Evolutionary conservation across 2,329 filamentous ascomycete genomes (phyloP).

Genomic region (Ceratocystis albifundus): DNA sequence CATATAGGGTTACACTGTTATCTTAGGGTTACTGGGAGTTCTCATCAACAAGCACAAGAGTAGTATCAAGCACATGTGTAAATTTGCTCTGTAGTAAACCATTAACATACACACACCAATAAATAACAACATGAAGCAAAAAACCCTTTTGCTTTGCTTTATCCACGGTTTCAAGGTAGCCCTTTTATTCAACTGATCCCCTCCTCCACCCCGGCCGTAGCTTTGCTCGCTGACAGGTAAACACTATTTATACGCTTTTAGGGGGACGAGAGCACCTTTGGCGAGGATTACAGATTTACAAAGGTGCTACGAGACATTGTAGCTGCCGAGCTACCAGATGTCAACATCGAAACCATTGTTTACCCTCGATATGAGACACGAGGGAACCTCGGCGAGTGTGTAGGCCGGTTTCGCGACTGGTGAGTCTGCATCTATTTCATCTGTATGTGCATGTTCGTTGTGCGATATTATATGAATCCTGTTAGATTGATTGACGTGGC

Average conservation of each 20-base stretch:
- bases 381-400: constrained; percentile 60
- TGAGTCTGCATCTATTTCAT: constrained; percentile 29
- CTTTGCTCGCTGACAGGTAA: not conserved
- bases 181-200: not conserved
- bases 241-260: constrained; percentile 28
- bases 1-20: not conserved
- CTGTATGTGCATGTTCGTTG: not conserved
- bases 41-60: not conserved
- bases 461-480: not conserved
- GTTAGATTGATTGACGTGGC: not conserved
- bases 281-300: constrained; percentile 53
- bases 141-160: constrained; percentile 69
- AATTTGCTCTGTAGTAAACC: not conserved
- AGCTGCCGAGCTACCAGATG: constrained; percentile 52
- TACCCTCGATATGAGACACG: constrained; percentile 77
- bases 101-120: not conserved
- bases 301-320: constrained; percentile 56
- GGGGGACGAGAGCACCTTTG: constrained; percentile 71
- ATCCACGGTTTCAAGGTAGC: constrained; percentile 76
- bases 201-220: constrained; percentile 13
- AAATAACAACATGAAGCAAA: constrained; percentile 45
- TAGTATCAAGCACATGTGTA: not conserved
- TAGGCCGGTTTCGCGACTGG: constrained; percentile 66
- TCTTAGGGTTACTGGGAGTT: not conserved
- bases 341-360: constrained; percentile 55